Base-by-base conservation (phyloP, 371 early-diverging fungal genomes). In the Apophysomyces trapeziformis region DNA sequence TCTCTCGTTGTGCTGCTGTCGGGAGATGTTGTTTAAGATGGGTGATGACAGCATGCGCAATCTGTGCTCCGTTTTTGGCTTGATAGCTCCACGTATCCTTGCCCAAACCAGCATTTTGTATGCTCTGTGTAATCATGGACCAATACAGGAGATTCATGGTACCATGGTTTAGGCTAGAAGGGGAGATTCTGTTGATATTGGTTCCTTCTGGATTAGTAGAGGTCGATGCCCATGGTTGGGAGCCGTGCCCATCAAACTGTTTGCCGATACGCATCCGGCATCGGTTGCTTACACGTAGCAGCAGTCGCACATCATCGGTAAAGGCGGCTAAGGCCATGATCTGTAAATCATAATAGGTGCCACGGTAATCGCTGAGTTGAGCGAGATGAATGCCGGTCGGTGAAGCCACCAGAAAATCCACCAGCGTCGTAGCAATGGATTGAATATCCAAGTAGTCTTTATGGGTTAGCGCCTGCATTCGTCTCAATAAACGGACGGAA, bases 361-460 rank as follows among this genome's bases (percentile, higher is more conserved):
- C 85, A 26, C 87, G 83, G 63, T 89, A 87, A 67, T 89, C 87
- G 7, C 86, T 82, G 72, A 85, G 76, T 47, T 86, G 85, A 36
- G 87, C 86, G 21, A 81, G 79, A 64, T 82, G 73, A 56, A 87
- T 84, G 7, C 88, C 88, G 14, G 87, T 84, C 1, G 88, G 86
- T 0, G 84, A 85, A 57, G 85, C 86, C 21, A 89, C 77, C 14
- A 87, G 69, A 44, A 83, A 82, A 61, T 88, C 88, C 60, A 88
- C 58, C 60, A 86, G 81, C 32, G 85, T 79, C 1, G 87, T 83
- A 32, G 84, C 79, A 45, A 83, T 78, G 12, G 80, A 77, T 32
- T 79, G 80, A 2, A 89, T 68, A 46, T 88, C 84, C n/a, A 85
- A 72, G 58, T 83, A 89, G 70, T 89, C 89, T 66, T 84, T 87